Evolutionary conservation across 2,329 filamentous ascomycete genomes (phyloP).

Genomic region (Herpotrichia juniperi): DNA sequence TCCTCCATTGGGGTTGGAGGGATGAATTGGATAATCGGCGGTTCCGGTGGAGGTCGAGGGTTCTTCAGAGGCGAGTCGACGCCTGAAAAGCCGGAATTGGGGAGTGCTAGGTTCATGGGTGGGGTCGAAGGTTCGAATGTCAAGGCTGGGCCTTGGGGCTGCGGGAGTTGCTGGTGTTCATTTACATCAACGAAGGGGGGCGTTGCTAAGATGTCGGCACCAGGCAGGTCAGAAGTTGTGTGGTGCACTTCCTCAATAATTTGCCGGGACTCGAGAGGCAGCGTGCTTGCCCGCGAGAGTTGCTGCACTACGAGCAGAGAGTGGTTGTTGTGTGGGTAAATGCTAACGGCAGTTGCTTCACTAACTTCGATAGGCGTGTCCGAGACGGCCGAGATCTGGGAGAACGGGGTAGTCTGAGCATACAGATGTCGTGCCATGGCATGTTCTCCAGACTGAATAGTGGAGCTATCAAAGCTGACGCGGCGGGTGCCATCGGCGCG

Average conservation of each 20-base stretch:
- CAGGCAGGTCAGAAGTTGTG: conserved; percentile 20
- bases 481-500: conserved; percentile 39
- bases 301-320: conserved; percentile 70
- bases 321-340: conserved; percentile 68
- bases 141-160: conserved; percentile 30
- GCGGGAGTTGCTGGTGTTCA: conserved; percentile 6
- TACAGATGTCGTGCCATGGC: conserved; percentile 53
- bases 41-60: conserved; percentile 62
- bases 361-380: conserved; percentile 63
- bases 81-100: conserved; percentile 20
- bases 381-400: conserved; percentile 52
- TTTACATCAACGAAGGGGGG: background rate
- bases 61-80: conserved; percentile 66
- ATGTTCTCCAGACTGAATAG: conserved; percentile 46
- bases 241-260: conserved; percentile 21
- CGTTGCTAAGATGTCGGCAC: conserved; percentile 14
- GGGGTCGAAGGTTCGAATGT: conserved; percentile 45
- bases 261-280: conserved; percentile 24
- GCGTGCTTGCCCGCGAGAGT: conserved; percentile 34
- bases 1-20: conserved; percentile 60
- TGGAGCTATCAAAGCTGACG: conserved; percentile 46
- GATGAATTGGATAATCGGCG: conserved; percentile 62
- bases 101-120: conserved; percentile 35
- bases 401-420: conserved; percentile 55
- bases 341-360: conserved; percentile 65